Evolutionary conservation across 2,329 filamentous ascomycete species (phyloP).

Genomic region (Cladosporium sp.): DNA sequence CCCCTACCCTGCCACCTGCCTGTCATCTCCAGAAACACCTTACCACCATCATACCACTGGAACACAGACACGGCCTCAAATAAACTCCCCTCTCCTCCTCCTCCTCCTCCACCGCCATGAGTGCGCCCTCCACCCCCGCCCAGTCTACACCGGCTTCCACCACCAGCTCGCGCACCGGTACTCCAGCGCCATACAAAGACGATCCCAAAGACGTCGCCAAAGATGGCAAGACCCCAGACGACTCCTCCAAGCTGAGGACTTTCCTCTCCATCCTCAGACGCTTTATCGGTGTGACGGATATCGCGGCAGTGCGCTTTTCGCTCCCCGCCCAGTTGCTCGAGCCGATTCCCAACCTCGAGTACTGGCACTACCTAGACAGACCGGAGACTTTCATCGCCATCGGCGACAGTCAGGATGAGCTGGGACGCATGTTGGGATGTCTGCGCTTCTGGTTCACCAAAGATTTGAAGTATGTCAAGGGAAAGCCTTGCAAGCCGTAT

Average conservation of each 20-base stretch:
- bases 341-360: slow-evolving; percentile 94
- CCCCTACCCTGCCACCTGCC: background rate
- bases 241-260: slow-evolving; percentile 84
- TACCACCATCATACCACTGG: background rate
- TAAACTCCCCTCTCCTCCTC: background rate
- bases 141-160: slow-evolving; percentile 25
- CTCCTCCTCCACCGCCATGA: slow-evolving; percentile 13
- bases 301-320: slow-evolving; percentile 93
- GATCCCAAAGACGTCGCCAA: slow-evolving; percentile 20
- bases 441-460: slow-evolving; percentile 99
- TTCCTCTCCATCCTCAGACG: slow-evolving; percentile 87
- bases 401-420: slow-evolving; percentile 85
- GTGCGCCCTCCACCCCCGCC: slow-evolving; percentile 21
- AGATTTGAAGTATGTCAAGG: slow-evolving; percentile 97
- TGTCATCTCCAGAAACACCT: background rate
- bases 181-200: slow-evolving; percentile 25
- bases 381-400: slow-evolving; percentile 85
- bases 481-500: slow-evolving; percentile 98
- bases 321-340: slow-evolving; percentile 93
- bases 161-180: slow-evolving; percentile 26
- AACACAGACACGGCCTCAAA: background rate
- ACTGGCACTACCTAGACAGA: slow-evolving; percentile 97
- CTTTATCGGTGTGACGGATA: slow-evolving; percentile 94
- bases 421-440: slow-evolving; percentile 93
- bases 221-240: slow-evolving; percentile 61